Conservation (phyloP, 2,329 filamentous ascomycete species). For the Orbilia ellipsospora region DNA sequence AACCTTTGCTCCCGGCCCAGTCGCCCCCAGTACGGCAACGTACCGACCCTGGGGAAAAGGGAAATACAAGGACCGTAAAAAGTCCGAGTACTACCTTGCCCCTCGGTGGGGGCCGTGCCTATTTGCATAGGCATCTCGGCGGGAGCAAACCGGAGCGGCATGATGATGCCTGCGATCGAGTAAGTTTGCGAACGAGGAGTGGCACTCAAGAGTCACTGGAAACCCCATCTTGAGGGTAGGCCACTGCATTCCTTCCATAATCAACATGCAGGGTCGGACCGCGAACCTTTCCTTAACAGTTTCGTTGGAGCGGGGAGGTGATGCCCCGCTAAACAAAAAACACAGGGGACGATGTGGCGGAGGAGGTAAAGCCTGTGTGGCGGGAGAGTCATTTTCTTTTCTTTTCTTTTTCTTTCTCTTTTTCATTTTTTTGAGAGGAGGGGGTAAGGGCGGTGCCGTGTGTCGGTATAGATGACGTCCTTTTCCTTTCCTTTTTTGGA, state of each 20-base stretch:
- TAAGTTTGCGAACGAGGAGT: slow-evolving; percentile 8
- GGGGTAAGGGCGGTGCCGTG: neutral
- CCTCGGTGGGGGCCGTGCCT: slow-evolving; percentile 15
- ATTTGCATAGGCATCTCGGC: neutral
- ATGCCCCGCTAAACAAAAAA: slow-evolving; percentile 14
- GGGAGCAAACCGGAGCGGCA: neutral
- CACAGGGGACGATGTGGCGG: neutral
- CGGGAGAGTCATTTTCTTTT: neutral
- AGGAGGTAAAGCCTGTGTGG: neutral
- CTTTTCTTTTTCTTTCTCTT: neutral
- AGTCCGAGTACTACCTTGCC: slow-evolving; percentile 29
- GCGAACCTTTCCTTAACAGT: slow-evolving; percentile 33
- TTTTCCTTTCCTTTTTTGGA: slow-evolving; percentile 1
- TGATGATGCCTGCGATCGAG: neutral
- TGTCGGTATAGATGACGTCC: slow-evolving; percentile 4
- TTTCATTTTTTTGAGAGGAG: neutral
- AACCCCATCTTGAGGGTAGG: slow-evolving; percentile 15
- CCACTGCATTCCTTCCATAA: slow-evolving; percentile 13
- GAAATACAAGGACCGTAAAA: slow-evolving; percentile 39
- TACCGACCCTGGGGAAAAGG: neutral
- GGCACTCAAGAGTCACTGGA: slow-evolving; percentile 14
- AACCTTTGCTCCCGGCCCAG: neutral
- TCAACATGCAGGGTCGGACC: slow-evolving; percentile 36
- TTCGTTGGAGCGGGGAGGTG: slow-evolving; percentile 17
- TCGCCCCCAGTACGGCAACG: neutral